Evolutionary conservation across 192 early-diverging fungal species (phyloP).

Genomic region (Globomyces pollinis-pini): DNA sequence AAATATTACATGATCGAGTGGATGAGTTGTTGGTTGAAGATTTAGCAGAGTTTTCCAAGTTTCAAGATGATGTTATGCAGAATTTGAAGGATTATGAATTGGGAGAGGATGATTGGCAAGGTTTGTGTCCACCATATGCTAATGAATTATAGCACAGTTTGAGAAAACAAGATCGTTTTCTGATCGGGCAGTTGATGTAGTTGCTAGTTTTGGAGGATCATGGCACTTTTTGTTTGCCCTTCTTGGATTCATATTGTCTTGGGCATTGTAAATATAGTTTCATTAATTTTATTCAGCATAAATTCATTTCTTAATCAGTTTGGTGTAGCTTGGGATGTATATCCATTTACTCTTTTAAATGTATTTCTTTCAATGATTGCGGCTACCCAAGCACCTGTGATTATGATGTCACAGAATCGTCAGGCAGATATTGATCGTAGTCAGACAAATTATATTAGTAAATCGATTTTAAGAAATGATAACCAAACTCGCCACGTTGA

Average conservation of each 20-base stretch:
- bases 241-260: conserved; percentile 19
- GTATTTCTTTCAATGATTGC: conserved; percentile 32
- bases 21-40: conserved; percentile 32
- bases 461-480: conserved; percentile 29
- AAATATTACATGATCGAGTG: conserved; percentile 12
- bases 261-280: conserved; percentile 19
- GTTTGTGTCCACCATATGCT: too few species aligned
- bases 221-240: conserved; percentile 29
- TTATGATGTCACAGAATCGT: conserved; percentile 47
- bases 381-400: conserved; percentile 38
- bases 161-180: conserved; percentile 25
- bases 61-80: conserved; percentile 35
- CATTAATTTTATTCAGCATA: too few species aligned
- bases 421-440: conserved; percentile 26
- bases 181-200: conserved; percentile 26
- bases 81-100: conserved; percentile 31
- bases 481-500: conserved; percentile 35
- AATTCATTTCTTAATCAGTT: background rate
- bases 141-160: too few species aligned
- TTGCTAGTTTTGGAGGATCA: conserved; percentile 28
- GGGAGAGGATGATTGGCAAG: conserved; percentile 31
- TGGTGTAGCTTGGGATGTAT: conserved; percentile 24
- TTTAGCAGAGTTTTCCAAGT: conserved; percentile 9
- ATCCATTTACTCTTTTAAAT: conserved; percentile 40
- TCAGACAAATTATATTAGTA: conserved; percentile 29